Conservation (phyloP, 805 yeast species). For the Hermanozyma aechmeae region DNA sequence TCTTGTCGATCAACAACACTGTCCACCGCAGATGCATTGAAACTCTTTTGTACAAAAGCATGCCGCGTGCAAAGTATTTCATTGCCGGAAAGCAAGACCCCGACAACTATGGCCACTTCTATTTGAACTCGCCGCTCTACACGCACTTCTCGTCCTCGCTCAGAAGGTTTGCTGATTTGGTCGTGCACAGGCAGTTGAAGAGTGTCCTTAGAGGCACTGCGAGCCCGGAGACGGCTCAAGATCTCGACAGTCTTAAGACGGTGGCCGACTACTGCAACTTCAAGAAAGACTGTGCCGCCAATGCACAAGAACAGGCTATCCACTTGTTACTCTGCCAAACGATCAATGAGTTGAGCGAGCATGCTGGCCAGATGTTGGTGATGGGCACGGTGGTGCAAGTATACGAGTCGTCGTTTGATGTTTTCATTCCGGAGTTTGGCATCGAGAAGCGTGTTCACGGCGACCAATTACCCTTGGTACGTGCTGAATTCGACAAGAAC, state of each 20-base stretch:
- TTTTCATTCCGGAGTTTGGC: conserved; percentile 85
- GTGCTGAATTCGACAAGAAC: conserved; percentile 81
- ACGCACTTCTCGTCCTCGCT: conserved; percentile 93
- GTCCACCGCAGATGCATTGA: conserved; percentile 66
- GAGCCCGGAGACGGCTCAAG: conserved; percentile 17
- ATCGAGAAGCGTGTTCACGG: conserved; percentile 95
- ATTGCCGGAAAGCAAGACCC: conserved; percentile 83
- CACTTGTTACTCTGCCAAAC: conserved; percentile 80
- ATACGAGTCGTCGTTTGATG: conserved; percentile 93
- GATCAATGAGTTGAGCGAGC: conserved; percentile 60
- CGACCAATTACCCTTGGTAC: conserved; percentile 85
- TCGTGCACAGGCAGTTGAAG: conserved; percentile 89
- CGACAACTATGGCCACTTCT: conserved; percentile 69
- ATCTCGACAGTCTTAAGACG: conserved; percentile 63
- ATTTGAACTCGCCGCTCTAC: conserved; percentile 74
- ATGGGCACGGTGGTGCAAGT: conserved; percentile 87
- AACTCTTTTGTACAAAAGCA: conserved; percentile 67
- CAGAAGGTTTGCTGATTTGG: conserved; percentile 83
- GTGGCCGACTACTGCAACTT: conserved; percentile 90
- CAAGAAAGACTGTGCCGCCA: conserved; percentile 87
- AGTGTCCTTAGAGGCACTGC: conserved; percentile 42
- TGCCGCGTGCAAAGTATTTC: conserved; percentile 79
- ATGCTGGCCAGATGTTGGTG: conserved; percentile 73
- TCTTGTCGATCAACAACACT: conserved; percentile 53
- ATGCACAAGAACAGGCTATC: conserved; percentile 91